These are phyloP conservation scores for Aspergillus heteromorphus DNA, from an alignment of 495 filamentous ascomycete species.

Conservation along the genomic window DNA sequence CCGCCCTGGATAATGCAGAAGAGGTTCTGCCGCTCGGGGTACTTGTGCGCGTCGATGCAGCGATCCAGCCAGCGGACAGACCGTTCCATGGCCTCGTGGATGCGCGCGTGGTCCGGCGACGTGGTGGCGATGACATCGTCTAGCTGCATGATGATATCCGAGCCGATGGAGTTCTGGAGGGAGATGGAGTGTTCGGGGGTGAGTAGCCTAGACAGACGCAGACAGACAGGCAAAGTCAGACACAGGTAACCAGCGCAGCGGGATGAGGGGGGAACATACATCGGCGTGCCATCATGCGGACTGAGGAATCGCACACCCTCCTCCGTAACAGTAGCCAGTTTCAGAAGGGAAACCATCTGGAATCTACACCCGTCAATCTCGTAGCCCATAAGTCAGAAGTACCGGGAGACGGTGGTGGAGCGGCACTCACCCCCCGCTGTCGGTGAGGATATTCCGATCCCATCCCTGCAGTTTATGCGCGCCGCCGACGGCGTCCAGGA, in stretches of 20 bases:
- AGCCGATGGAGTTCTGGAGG: constrained; percentile 94
- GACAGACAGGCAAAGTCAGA: too few species aligned
- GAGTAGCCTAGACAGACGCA: constrained; percentile 53
- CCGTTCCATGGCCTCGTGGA: constrained; percentile 91
- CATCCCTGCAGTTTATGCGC: constrained; percentile 93
- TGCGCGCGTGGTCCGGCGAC: constrained; percentile 76
- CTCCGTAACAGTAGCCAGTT: constrained; percentile 89
- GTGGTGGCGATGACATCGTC: constrained; percentile 97
- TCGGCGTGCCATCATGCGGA: constrained; percentile 91
- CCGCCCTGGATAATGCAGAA: constrained; percentile 99
- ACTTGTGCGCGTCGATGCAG: constrained; percentile 86
- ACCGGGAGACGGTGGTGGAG: too few species aligned
- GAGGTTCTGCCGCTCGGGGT: constrained; percentile 82
- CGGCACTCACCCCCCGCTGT: constrained; percentile 83
- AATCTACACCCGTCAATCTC: constrained; percentile 53
- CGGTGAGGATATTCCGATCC: constrained; percentile 91
- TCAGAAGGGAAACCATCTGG: constrained; percentile 96
- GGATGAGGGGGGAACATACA: constrained; percentile 47
- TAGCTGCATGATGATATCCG: constrained; percentile 98
- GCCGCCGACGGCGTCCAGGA: constrained; percentile 79
- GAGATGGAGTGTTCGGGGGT: constrained; percentile 97
- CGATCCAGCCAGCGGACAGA: constrained; percentile 98
- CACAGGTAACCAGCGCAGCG: neutral
- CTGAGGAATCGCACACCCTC: constrained; percentile 92
- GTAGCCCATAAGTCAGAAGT: neutral